Evolutionary conservation across 257 asterid species (phyloP), one percentile per base, ranked within the genome.

Genomic region (Nicotiana noctiflora): DNA sequence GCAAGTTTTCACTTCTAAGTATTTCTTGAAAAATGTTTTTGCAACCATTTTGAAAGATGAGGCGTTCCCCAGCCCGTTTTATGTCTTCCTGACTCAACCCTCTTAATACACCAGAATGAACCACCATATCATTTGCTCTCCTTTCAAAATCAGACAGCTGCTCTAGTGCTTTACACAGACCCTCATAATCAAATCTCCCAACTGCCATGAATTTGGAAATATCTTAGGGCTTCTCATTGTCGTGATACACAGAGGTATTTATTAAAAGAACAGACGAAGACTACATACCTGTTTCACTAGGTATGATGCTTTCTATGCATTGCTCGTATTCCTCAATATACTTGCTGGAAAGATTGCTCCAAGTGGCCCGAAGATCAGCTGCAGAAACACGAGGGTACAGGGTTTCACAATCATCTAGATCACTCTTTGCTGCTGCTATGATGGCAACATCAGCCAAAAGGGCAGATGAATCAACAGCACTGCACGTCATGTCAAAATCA

Each of bases 401-500:
- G 44, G 84, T 68, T 64, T 80, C 90, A 15, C 77, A 79, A 76
- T 61, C 82, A 65, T 66, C 78, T 32, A 76, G 75, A 76, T 74
- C 76, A 34, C 81, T 75, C 77, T 88, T 85, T 51, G 85, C 55
- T 1, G 92, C 83, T 57, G 90, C 81, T 72, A 83, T 84, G 65
- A 91, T 91, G 37, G 95, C 91, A 77, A 91, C 87, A 87, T 91
- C 93, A 53, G 93, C 92, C 81, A 91, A 81, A 86, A 89, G 90
- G 77, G 92, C 88, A 84, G 92, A 91, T 72, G 95, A 91, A 77
- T 91, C 95, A 23, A 91, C 49, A n/a, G 88, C 85, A 19, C 92
- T 77, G 83, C 95, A 91, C 8, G 95, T 91, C 87, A 89, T 84
- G 87, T 89, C 95, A 79, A 91, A 91, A 85, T 91, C 95, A 46